These are phyloP conservation scores for Alternaria brassicae DNA, from an alignment of 2,329 filamentous ascomycete genomes.

Conservation along the genomic window DNA sequence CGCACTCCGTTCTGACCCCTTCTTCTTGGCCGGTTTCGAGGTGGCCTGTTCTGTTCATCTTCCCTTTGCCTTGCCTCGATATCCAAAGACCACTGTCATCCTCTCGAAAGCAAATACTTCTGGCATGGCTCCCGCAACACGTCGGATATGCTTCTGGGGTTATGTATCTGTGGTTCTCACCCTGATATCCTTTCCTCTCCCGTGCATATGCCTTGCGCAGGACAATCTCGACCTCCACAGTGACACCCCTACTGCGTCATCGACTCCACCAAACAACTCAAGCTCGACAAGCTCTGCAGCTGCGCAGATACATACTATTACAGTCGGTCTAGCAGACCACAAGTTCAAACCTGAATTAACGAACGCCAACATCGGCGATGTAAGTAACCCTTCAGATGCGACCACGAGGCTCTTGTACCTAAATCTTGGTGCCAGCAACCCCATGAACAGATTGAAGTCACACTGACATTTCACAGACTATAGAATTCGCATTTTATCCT, in stretches of 20 bases:
- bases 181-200: not conserved
- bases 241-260: constrained; percentile 1
- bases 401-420: not conserved
- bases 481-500: constrained; percentile 54
- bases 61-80: not conserved
- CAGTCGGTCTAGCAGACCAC: constrained; percentile 49
- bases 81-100: not conserved
- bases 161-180: not conserved
- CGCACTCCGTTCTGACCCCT: not conserved
- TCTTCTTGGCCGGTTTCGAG: constrained; percentile 10
- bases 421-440: not conserved
- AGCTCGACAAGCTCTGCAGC: constrained; percentile 24
- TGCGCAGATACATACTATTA: constrained; percentile 41
- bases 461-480: constrained; percentile 25
- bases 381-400: constrained; percentile 17
- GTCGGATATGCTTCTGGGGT: not conserved
- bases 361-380: constrained; percentile 49
- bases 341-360: constrained; percentile 51
- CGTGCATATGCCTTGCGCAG: constrained; percentile 19
- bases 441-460: not conserved
- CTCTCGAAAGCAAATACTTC: not conserved
- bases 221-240: not conserved
- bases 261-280: constrained; percentile 9
- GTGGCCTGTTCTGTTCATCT: not conserved
- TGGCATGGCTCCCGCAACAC: not conserved